Evolutionary conservation across 139 green algal species (phyloP).

Genomic region (Chlorella ohadii): DNA sequence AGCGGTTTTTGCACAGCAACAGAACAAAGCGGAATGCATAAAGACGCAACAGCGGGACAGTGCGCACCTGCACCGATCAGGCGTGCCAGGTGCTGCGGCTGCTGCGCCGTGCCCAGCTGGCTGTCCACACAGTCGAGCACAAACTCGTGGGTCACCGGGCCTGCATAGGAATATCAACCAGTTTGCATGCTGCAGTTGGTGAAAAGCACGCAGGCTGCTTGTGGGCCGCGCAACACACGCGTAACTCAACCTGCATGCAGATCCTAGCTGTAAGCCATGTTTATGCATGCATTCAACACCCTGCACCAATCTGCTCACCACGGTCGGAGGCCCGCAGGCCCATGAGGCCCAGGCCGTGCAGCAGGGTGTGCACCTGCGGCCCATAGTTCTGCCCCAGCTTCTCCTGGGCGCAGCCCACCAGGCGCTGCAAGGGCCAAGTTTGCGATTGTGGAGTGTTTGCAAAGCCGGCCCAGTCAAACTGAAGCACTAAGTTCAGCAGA

Average conservation of each 20-base stretch:
- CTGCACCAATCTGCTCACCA: neutral
- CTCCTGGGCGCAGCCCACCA: neutral
- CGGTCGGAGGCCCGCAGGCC: neutral
- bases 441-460: neutral
- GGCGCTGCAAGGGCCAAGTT: neutral
- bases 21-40: neutral
- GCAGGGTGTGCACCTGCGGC: neutral
- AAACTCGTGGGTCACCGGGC: neutral
- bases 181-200: neutral
- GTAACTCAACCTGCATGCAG: too few species aligned
- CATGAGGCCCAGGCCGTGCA: neutral
- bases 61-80: neutral
- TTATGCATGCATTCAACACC: neutral
- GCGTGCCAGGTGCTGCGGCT: neutral
- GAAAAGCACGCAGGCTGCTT: too few species aligned
- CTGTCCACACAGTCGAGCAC: neutral
- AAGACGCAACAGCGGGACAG: neutral
- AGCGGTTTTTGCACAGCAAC: too few species aligned
- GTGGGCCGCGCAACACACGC: too few species aligned
- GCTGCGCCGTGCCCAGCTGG: neutral
- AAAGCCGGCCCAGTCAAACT: too few species aligned
- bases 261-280: neutral
- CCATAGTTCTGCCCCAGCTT: neutral
- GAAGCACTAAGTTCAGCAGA: too few species aligned
- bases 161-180: neutral